phyloP scores from a whole-genome alignment of 1,284 basidiomycete species.

The Ceratobasidium papillatum region DNA sequence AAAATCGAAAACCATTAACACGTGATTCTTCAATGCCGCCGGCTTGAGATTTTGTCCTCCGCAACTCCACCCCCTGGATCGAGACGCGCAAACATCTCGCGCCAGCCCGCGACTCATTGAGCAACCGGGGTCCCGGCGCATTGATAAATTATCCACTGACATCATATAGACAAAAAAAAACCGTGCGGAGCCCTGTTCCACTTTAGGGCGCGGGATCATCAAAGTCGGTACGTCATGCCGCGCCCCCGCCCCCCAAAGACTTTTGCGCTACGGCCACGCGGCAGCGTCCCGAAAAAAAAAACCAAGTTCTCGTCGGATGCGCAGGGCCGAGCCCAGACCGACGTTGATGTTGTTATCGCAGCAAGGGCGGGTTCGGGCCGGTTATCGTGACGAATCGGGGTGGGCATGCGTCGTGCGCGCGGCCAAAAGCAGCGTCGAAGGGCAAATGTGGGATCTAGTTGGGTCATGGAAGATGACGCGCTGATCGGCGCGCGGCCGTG shows the following conservation, averaged over 20 bases:
- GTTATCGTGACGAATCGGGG: not conserved
- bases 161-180: not conserved
- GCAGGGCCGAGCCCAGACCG: not conserved
- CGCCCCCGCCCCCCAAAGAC: not conserved
- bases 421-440: slow-evolving; percentile 1
- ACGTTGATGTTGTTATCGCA: no score
- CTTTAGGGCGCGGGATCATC: not conserved
- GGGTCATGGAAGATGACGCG: not conserved
- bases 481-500: not conserved
- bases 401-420: not conserved
- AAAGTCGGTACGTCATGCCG: not conserved
- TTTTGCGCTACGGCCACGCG: not conserved
- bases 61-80: not conserved
- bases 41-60: not conserved
- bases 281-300: no score
- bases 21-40: not conserved
- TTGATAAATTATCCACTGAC: no score
- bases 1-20: no score
- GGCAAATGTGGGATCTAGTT: no score
- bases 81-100: not conserved
- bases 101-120: not conserved
- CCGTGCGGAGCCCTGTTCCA: not conserved
- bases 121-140: not conserved
- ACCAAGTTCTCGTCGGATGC: no score
- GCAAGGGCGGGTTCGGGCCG: not conserved